These are phyloP conservation scores for Pseudozyma pruni DNA, from an alignment of 1,284 basidiomycete species.

Conservation along the genomic window DNA sequence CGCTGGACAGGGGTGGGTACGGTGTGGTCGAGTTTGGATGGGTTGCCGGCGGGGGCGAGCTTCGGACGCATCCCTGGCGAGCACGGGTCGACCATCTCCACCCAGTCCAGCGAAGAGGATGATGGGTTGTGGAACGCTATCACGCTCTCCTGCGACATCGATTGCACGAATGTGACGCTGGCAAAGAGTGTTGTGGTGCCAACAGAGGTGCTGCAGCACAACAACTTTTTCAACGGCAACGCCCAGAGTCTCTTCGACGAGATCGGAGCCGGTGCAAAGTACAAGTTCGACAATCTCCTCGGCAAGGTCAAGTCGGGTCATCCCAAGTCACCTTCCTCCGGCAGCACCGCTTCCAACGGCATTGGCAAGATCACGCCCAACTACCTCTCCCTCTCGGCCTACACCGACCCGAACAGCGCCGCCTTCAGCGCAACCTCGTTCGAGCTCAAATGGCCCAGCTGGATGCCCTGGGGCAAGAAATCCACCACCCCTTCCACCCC, in stretches of 20 bases:
- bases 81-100: slow-evolving; percentile 18
- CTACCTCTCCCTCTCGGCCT: slow-evolving; percentile 38
- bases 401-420: slow-evolving; percentile 34
- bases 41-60: slow-evolving; percentile 44
- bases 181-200: slow-evolving; percentile 53
- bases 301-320: slow-evolving; percentile 4
- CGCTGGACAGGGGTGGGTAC: slow-evolving; percentile 50
- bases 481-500: slow-evolving; percentile 1
- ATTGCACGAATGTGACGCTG: slow-evolving; percentile 43
- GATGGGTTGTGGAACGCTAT: slow-evolving; percentile 59
- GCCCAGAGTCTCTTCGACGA: slow-evolving; percentile 34
- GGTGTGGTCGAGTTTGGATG: slow-evolving; percentile 54
- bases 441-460: slow-evolving; percentile 54
- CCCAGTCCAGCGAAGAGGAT: slow-evolving; percentile 28
- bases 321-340: slow-evolving; percentile 17
- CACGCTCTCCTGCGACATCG: slow-evolving; percentile 49
- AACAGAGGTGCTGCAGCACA: slow-evolving; percentile 40
- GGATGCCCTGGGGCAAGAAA: slow-evolving; percentile 55
- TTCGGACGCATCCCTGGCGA: slow-evolving; percentile 40
- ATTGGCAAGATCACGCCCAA: slow-evolving; percentile 20
- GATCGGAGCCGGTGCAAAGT: slow-evolving; percentile 53
- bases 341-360: not conserved
- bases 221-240: slow-evolving; percentile 57
- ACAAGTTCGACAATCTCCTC: slow-evolving; percentile 48
- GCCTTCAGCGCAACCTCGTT: slow-evolving; percentile 21